phyloP scores from a whole-genome alignment of 73 alveolate genomes.

The Tetrahymena elliotti region DNA sequence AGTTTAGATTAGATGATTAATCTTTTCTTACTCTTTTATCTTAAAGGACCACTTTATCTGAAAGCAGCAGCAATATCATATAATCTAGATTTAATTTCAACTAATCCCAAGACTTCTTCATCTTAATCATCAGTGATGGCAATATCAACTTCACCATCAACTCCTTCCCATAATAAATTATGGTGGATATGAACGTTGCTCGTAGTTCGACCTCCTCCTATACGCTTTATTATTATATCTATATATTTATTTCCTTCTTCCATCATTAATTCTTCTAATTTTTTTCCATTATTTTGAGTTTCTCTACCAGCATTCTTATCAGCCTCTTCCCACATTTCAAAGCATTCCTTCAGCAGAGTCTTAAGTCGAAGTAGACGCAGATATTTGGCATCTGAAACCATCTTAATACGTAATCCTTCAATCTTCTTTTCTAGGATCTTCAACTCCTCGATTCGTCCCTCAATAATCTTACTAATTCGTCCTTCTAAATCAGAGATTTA shows the following conservation, averaged over 20 bases:
- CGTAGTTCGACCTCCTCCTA: neutral
- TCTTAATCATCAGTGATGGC: neutral
- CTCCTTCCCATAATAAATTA: neutral
- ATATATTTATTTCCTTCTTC: neutral
- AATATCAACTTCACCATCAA: neutral
- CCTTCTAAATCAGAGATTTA: neutral
- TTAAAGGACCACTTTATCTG: neutral
- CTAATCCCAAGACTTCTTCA: neutral
- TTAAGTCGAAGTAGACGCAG: neutral
- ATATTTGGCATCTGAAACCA: neutral
- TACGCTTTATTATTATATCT: neutral
- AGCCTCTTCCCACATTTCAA: neutral
- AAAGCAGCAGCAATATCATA: neutral
- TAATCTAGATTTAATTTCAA: neutral
- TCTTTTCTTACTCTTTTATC: neutral
- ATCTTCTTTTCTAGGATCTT: neutral
- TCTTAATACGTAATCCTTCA: neutral
- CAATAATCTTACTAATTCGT: neutral
- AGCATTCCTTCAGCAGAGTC: neutral
- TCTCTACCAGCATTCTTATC: neutral
- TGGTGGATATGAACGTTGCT: neutral
- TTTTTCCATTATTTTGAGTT: neutral
- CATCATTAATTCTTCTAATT: neutral
- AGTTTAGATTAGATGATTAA: neutral
- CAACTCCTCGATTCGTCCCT: neutral